Conservation (phyloP, 257 asterid species). For the Craterostigma plantagineum region DNA sequence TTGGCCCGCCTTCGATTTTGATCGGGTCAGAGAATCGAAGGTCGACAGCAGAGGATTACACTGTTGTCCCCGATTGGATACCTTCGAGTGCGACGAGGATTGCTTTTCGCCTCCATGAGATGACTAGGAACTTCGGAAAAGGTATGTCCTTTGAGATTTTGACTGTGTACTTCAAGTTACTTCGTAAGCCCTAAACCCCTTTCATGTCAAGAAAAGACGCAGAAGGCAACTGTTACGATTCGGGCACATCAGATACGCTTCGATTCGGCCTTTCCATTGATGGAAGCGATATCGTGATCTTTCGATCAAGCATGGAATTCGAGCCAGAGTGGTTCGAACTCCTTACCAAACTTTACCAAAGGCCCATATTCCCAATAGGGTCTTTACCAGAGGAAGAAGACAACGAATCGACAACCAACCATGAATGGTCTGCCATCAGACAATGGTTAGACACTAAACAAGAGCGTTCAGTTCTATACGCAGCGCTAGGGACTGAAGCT, state of each 20-base stretch:
- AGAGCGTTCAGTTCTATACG: conserved; percentile 33
- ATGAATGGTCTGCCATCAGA: conserved; percentile 29
- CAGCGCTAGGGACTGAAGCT: conserved; percentile 80
- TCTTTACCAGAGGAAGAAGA: conserved; percentile 31
- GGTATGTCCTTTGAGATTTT: conserved; percentile 9
- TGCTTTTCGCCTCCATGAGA: conserved; percentile 43
- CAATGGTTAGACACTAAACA: conserved; percentile 34
- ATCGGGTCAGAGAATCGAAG: conserved; percentile 14
- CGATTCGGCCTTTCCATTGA: conserved; percentile 41
- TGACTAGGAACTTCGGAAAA: conserved; percentile 35
- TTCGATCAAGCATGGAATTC: conserved; percentile 51
- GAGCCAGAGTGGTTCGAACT: conserved; percentile 66
- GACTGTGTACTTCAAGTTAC: not conserved
- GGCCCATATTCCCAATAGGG: conserved; percentile 50
- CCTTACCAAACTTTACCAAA: conserved; percentile 24
- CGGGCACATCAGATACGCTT: conserved; percentile 36
- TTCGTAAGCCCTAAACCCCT: not conserved
- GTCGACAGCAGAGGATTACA: conserved; percentile 33
- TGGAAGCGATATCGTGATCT: conserved; percentile 40
- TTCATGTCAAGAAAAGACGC: conserved; percentile 20
- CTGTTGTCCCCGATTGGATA: conserved; percentile 54
- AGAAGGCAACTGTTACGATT: conserved; percentile 40
- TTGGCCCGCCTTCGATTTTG: conserved; percentile 37
- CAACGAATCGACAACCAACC: conserved; percentile 7
- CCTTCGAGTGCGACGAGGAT: conserved; percentile 27